Evolutionary conservation across 257 asterid species (phyloP).

Genomic region (Solanum pinnatisectum): DNA sequence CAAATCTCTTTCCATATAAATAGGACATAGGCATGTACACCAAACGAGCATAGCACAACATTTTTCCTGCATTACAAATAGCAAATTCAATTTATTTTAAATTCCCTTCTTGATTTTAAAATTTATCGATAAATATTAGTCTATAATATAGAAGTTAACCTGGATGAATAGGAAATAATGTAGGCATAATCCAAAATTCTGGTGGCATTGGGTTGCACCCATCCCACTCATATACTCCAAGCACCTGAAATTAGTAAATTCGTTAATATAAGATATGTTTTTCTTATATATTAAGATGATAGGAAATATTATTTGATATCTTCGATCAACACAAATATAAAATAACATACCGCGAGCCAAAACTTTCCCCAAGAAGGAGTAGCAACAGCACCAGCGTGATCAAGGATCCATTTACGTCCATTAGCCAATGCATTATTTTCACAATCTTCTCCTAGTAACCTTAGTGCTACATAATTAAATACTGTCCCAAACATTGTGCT

Average conservation of each 20-base stretch:
- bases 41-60: slow-evolving; percentile 40
- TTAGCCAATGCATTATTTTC: slow-evolving; percentile 11
- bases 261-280: neutral
- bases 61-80: slow-evolving; percentile 21
- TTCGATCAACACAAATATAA: neutral
- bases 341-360: slow-evolving; percentile 30
- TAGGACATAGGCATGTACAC: slow-evolving; percentile 63
- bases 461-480: slow-evolving; percentile 23
- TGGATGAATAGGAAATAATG: slow-evolving; percentile 67
- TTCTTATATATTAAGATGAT: too few relatives aligned
- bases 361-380: slow-evolving; percentile 48
- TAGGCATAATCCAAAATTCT: slow-evolving; percentile 82
- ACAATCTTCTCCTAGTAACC: slow-evolving; percentile 31
- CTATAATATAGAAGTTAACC: slow-evolving; percentile 13
- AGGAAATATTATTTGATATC: neutral
- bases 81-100: neutral
- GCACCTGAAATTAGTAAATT: slow-evolving; percentile 30
- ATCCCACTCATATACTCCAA: slow-evolving; percentile 87
- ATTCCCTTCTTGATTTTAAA: neutral
- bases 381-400: slow-evolving; percentile 24
- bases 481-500: slow-evolving; percentile 39
- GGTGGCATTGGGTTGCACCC: slow-evolving; percentile 94
- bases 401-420: slow-evolving; percentile 37
- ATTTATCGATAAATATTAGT: neutral
- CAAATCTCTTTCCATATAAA: slow-evolving; percentile 48